Conservation (phyloP, 2,329 filamentous ascomycete species). For the Colletotrichum chlorophyti region DNA sequence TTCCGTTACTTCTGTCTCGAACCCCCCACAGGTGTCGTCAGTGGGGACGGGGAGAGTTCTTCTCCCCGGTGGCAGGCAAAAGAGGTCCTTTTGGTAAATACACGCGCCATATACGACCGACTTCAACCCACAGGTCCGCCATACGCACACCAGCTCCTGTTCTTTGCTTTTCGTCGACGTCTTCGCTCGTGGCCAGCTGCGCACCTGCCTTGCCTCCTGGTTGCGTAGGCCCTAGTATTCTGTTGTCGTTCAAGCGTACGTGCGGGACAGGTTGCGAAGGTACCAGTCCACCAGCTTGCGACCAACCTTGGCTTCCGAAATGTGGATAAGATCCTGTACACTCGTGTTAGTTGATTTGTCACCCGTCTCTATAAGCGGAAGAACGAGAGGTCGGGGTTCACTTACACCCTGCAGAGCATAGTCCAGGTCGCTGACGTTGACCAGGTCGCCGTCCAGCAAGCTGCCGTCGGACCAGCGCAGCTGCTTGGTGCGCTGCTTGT, state of each 20-base stretch:
- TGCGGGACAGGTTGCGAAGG: slow-evolving; percentile 92
- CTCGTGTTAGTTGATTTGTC: slow-evolving; percentile 8
- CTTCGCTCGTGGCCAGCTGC: slow-evolving; percentile 27
- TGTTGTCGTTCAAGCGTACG: slow-evolving; percentile 69
- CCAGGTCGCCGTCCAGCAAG: slow-evolving; percentile 88
- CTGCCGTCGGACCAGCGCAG: slow-evolving; percentile 90
- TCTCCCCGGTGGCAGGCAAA: neutral
- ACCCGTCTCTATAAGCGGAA: neutral
- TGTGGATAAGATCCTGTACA: slow-evolving; percentile 88
- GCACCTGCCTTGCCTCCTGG: slow-evolving; percentile 10
- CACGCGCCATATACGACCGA: neutral
- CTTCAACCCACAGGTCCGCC: slow-evolving; percentile 5
- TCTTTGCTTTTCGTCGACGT: neutral
- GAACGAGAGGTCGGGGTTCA: slow-evolving; percentile 35
- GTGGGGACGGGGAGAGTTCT: neutral
- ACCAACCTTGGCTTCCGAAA: slow-evolving; percentile 98
- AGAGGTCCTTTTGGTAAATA: slow-evolving; percentile 3
- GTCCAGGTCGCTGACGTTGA: slow-evolving; percentile 94
- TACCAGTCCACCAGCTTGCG: slow-evolving; percentile 99
- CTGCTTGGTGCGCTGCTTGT: slow-evolving; percentile 98
- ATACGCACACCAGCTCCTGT: slow-evolving; percentile 10
- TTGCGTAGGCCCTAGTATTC: slow-evolving; percentile 2
- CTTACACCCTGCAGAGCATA: slow-evolving; percentile 93
- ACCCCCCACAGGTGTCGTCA: slow-evolving; percentile 21
- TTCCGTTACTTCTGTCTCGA: slow-evolving; percentile 11